Evolutionary conservation across 108 stramenopile species (phyloP).

Genomic region (Parmales sp.): DNA sequence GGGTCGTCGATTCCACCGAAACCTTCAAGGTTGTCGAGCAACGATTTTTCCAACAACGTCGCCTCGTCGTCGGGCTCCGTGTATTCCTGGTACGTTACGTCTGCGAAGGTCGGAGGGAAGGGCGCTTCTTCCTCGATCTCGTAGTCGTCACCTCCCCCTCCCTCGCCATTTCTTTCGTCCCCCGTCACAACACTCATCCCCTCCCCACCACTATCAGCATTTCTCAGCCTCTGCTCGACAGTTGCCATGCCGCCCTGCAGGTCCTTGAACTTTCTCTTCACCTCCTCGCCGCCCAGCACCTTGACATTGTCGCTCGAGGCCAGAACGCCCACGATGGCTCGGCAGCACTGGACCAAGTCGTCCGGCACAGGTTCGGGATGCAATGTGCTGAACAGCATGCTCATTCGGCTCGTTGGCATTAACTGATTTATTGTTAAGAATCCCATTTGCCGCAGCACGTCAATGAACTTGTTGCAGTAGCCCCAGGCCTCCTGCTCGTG

Average conservation of each 20-base stretch:
- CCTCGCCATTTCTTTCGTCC: neutral
- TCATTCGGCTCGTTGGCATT: neutral
- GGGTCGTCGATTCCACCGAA: neutral
- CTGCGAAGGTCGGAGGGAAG: neutral
- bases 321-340: neutral
- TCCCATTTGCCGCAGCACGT: neutral
- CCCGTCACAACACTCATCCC: neutral
- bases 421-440: slow-evolving; percentile 1
- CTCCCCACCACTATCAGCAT: neutral
- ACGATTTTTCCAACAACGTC: neutral
- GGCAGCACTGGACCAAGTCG: neutral
- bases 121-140: slow-evolving; percentile 4
- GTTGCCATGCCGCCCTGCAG: slow-evolving; percentile 5
- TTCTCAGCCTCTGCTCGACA: neutral
- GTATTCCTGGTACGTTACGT: slow-evolving; percentile 9
- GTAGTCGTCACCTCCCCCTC: neutral
- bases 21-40: neutral
- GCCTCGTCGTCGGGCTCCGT: neutral
- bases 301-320: neutral
- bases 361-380: neutral
- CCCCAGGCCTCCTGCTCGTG: slow-evolving; percentile 10
- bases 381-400: neutral
- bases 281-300: neutral
- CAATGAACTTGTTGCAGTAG: neutral
- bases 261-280: slow-evolving; percentile 3